Percentiles rank a stretch among this genome's conserved stretches.
phyloP scores from a whole-genome alignment of 1,284 basidiomycete species.

The Boletus sp. region DNA sequence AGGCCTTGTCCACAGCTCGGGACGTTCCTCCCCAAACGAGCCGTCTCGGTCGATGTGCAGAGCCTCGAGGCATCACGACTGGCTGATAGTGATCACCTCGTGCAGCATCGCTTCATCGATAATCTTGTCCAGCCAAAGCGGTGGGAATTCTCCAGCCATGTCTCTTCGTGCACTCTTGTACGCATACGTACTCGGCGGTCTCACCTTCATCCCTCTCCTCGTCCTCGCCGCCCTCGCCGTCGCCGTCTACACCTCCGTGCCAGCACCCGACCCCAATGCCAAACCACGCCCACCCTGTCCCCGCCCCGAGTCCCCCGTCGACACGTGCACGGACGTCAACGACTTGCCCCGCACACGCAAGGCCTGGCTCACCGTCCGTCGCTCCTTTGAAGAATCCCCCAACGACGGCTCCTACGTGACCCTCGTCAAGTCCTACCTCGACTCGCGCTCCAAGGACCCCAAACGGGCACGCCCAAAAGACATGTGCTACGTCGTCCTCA shows the following conservation, averaged over 20 bases:
- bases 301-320: slow-evolving; percentile 32
- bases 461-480: slow-evolving; percentile 82
- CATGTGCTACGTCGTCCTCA: slow-evolving; percentile 87
- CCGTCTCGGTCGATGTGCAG: slow-evolving; percentile 10
- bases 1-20: slow-evolving; percentile 9
- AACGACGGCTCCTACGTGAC: slow-evolving; percentile 70
- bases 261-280: slow-evolving; percentile 57
- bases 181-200: slow-evolving; percentile 84
- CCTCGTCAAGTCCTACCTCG: slow-evolving; percentile 71
- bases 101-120: neutral
- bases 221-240: slow-evolving; percentile 58
- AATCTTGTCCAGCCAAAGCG: no score
- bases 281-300: slow-evolving; percentile 43
- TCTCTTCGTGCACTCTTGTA: slow-evolving; percentile 70
- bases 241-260: slow-evolving; percentile 77
- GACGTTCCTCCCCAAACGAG: slow-evolving; percentile 23
- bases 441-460: slow-evolving; percentile 77
- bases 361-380: slow-evolving; percentile 85
- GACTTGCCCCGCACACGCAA: slow-evolving; percentile 70
- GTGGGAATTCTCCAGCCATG: no score
- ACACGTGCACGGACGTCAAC: slow-evolving; percentile 42
- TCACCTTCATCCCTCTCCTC: slow-evolving; percentile 83
- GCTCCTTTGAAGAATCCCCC: slow-evolving; percentile 72
- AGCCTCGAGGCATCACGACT: slow-evolving; percentile 38
- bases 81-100: slow-evolving; percentile 34